Conservation (phyloP, 2,329 filamentous ascomycete genomes). For the Colletotrichum sp. region DNA sequence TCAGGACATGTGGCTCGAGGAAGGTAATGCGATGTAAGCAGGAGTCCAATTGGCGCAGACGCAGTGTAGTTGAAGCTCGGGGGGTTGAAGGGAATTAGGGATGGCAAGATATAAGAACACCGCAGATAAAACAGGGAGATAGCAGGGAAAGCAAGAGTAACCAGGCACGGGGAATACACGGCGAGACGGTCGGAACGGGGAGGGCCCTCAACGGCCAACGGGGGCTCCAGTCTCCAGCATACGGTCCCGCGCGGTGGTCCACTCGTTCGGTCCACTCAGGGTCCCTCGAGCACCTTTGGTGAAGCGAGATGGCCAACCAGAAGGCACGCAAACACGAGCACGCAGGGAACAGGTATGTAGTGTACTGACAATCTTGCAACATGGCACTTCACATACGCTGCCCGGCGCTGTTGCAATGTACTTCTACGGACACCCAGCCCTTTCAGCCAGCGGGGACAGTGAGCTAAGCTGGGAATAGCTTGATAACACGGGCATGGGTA, state of each 20-base stretch:
- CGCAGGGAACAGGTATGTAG: not conserved
- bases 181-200: not conserved
- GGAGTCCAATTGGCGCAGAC: not conserved
- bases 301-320: not conserved
- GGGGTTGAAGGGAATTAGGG: not conserved
- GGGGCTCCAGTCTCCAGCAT: not conserved
- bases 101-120: not conserved
- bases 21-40: not conserved
- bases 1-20: not conserved
- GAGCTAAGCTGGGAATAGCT: not conserved
- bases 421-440: not conserved
- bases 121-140: not conserved
- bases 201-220: not conserved
- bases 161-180: not conserved
- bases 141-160: not conserved
- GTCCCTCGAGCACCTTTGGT: not conserved
- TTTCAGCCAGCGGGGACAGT: not conserved
- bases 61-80: not conserved
- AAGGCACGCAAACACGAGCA: not conserved
- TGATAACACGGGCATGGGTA: not conserved
- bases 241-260: not conserved
- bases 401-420: not conserved
- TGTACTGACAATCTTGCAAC: not conserved
- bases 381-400: not conserved
- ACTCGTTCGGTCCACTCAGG: not conserved